Conservation (phyloP, 306 rosid genomes). For the Pterocarpus santalinus region DNA sequence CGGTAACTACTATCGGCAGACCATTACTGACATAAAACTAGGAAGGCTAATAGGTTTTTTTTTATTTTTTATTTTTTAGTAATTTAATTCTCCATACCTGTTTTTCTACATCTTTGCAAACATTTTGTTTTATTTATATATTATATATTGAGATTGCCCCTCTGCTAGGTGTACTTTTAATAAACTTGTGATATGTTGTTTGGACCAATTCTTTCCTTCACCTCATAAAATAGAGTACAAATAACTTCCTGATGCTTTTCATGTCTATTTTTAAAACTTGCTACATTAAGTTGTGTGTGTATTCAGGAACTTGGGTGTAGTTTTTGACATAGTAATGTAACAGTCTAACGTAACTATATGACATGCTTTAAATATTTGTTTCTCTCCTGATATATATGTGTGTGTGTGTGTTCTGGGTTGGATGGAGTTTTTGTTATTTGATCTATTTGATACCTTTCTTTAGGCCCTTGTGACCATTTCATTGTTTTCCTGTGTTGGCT, state of each 20-base stretch:
- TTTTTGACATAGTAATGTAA: conserved; percentile 12
- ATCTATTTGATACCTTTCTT: conserved; percentile 18
- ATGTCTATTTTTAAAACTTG: background rate
- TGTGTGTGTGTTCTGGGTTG: background rate
- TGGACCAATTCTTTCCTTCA: background rate
- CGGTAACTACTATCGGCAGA: conserved; percentile 1
- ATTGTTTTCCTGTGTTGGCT: conserved; percentile 1
- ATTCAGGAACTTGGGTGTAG: conserved; percentile 29
- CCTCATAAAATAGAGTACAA: conserved; percentile 11
- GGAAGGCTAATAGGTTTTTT: background rate
- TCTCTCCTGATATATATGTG: background rate
- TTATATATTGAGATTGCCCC: background rate
- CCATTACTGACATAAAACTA: background rate
- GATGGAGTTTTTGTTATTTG: conserved; percentile 10
- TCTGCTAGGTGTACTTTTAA: background rate
- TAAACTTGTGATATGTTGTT: background rate
- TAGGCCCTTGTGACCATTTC: conserved; percentile 18
- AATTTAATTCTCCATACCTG: background rate
- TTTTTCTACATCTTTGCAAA: conserved; percentile 1
- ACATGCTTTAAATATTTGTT: conserved; percentile 27
- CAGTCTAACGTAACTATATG: background rate
- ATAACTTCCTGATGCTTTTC: conserved; percentile 20
- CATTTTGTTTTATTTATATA: conserved; percentile 21
- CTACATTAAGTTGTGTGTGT: conserved; percentile 1
- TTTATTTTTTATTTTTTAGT: background rate